These are phyloP conservation scores for Fagopyrum homotropicum DNA, from an alignment of 148 eudicot species.

Conservation along the genomic window DNA sequence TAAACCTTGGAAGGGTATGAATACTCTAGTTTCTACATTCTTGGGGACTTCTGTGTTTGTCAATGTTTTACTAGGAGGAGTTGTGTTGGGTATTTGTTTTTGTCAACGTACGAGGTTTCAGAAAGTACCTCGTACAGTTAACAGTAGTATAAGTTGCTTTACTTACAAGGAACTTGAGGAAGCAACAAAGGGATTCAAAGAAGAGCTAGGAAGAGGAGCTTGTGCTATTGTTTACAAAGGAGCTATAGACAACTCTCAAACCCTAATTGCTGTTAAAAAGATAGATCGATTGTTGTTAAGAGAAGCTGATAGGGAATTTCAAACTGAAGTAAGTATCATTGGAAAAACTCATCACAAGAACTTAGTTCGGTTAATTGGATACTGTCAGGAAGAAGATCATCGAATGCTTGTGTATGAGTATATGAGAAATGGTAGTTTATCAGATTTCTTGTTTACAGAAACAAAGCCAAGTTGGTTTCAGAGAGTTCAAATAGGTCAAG, in stretches of 20 bases:
- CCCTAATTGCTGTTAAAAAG: slow-evolving; percentile 23
- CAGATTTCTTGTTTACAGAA: slow-evolving; percentile 16
- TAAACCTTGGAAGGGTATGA: neutral
- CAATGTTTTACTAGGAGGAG: neutral
- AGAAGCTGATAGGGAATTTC: slow-evolving; percentile 22
- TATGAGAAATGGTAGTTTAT: slow-evolving; percentile 27
- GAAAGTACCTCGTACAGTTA: neutral
- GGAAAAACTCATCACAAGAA: slow-evolving; percentile 31
- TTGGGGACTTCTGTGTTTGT: neutral
- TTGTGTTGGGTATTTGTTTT: neutral
- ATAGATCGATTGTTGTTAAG: slow-evolving; percentile 2
- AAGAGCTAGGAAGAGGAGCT: slow-evolving; percentile 25
- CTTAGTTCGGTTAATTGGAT: slow-evolving; percentile 24
- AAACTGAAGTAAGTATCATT: slow-evolving; percentile 19
- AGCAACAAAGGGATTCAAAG: slow-evolving; percentile 23
- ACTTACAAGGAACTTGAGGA: slow-evolving; percentile 20
- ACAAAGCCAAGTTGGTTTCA: slow-evolving; percentile 9
- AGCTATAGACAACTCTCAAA: slow-evolving; percentile 10
- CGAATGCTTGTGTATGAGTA: slow-evolving; percentile 24
- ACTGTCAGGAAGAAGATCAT: slow-evolving; percentile 22
- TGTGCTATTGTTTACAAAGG: slow-evolving; percentile 12
- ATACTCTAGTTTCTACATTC: slow-evolving; percentile 11
- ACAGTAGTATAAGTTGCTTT: slow-evolving; percentile 12
- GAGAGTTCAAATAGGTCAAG: too few relatives aligned
- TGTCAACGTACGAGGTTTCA: neutral